These are phyloP conservation scores for Ramaria sp. DNA, from an alignment of 768 basidiomycete species.

Conservation along the genomic window DNA sequence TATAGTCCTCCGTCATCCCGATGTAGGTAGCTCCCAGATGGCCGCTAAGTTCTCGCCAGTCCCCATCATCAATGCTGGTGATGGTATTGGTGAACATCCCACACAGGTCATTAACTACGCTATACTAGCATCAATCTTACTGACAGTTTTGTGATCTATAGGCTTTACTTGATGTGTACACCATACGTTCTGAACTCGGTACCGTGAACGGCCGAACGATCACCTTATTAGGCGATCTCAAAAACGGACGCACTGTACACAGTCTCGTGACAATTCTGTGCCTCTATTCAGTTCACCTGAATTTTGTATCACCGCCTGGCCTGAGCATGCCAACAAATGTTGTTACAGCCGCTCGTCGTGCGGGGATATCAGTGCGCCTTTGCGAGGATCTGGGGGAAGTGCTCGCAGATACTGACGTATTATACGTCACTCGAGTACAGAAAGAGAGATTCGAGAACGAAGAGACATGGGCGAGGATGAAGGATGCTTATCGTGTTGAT, in stretches of 20 bases:
- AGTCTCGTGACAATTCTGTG: conserved; percentile 87
- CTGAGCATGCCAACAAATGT: conserved; percentile 86
- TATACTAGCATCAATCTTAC: background rate
- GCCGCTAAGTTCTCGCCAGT: conserved; percentile 97
- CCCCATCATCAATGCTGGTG: conserved; percentile 93
- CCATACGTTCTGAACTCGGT: conserved; percentile 94
- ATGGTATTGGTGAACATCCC: conserved; percentile 95
- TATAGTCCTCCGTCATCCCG: conserved; percentile 89
- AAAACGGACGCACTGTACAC: conserved; percentile 97
- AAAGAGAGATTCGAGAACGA: conserved; percentile 83
- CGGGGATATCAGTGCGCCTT: conserved; percentile 67
- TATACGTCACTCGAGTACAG: conserved; percentile 94
- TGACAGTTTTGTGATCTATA: conserved; percentile 18
- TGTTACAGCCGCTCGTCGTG: conserved; percentile 72
- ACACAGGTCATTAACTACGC: conserved; percentile 57
- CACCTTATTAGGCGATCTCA: conserved; percentile 88
- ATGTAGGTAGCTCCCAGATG: conserved; percentile 84
- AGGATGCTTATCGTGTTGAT: conserved; percentile 87
- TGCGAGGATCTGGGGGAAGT: conserved; percentile 90
- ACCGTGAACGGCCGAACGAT: conserved; percentile 95
- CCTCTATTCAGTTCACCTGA: conserved; percentile 86
- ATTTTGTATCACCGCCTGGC: conserved; percentile 85
- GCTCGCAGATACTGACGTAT: conserved; percentile 84
- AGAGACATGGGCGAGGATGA: conserved; percentile 81
- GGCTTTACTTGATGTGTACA: conserved; percentile 84